Conservation (phyloP, 306 rosid species). For the Cucurbita pepo region DNA sequence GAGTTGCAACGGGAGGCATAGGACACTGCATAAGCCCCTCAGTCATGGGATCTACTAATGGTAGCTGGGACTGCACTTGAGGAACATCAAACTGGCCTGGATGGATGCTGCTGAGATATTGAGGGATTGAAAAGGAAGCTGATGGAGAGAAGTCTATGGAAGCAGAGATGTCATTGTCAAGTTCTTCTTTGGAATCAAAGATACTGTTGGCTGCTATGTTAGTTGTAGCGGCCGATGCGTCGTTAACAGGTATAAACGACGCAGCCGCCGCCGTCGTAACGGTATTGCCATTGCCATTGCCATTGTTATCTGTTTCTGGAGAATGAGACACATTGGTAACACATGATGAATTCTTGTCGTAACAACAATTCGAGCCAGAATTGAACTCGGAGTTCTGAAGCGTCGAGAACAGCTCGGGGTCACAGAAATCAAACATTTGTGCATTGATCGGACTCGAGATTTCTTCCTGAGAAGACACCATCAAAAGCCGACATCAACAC, state of each 20-base stretch:
- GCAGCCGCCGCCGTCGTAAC: background rate
- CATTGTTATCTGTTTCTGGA: slow-evolving; percentile 30
- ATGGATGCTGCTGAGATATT: slow-evolving; percentile 24
- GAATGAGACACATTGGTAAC: slow-evolving; percentile 29
- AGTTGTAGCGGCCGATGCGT: slow-evolving; percentile 5
- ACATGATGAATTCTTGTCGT: slow-evolving; percentile 52
- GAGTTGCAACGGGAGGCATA: slow-evolving; percentile 20
- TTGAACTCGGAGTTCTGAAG: slow-evolving; percentile 72
- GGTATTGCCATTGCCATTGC: slow-evolving; percentile 12
- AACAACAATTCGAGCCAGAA: slow-evolving; percentile 60
- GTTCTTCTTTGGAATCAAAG: slow-evolving; percentile 70
- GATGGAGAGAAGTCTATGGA: slow-evolving; percentile 75
- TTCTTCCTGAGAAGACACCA: slow-evolving; percentile 57
- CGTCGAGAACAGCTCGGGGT: slow-evolving; percentile 46
- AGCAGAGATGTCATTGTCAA: slow-evolving; percentile 81
- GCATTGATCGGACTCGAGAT: slow-evolving; percentile 69
- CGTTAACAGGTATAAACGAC: background rate
- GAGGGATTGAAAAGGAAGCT: slow-evolving; percentile 36
- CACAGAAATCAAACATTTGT: slow-evolving; percentile 52
- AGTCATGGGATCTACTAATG: slow-evolving; percentile 30
- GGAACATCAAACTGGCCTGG: slow-evolving; percentile 47
- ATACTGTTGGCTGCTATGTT: slow-evolving; percentile 20
- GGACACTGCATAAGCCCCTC: slow-evolving; percentile 48
- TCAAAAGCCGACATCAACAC: slow-evolving; percentile 9
- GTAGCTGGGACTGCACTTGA: slow-evolving; percentile 28